Evolutionary conservation across 176 grass and related monocot genomes (phyloP).

Genomic region (Dactylis glomerata): DNA sequence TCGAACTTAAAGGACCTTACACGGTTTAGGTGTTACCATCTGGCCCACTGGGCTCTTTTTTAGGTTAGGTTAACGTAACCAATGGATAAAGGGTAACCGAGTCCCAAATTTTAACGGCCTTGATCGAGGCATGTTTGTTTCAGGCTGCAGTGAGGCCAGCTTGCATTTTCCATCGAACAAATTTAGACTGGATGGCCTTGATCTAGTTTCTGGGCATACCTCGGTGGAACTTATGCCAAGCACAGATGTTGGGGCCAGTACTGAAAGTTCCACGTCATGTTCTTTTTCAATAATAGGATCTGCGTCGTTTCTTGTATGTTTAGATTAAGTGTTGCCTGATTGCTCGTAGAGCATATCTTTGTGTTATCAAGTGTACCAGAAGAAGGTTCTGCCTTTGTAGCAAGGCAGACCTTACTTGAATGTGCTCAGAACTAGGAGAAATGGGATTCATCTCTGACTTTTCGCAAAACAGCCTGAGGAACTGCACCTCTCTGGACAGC

Average conservation of each 20-base stretch:
- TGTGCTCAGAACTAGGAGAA: conserved; percentile 18
- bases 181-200: not conserved
- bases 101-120: no score
- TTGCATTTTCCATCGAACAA: conserved; percentile 17
- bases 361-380: not conserved
- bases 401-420: conserved; percentile 12
- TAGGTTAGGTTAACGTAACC: no score
- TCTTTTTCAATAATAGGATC: conserved; percentile 7
- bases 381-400: conserved; percentile 13
- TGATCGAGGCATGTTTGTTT: conserved; percentile 2
- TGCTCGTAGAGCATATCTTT: not conserved
- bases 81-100: no score
- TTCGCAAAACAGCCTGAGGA: not conserved
- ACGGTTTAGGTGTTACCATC: no score
- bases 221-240: not conserved
- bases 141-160: not conserved
- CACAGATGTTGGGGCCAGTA: conserved; percentile 24
- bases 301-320: not conserved
- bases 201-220: conserved; percentile 8
- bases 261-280: not conserved
- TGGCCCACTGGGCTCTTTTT: no score
- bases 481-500: not conserved
- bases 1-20: no score
- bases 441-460: conserved; percentile 8
- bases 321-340: no score